phyloP scores from a whole-genome alignment of 495 filamentous ascomycete species.

The Penicillium waksmanii region DNA sequence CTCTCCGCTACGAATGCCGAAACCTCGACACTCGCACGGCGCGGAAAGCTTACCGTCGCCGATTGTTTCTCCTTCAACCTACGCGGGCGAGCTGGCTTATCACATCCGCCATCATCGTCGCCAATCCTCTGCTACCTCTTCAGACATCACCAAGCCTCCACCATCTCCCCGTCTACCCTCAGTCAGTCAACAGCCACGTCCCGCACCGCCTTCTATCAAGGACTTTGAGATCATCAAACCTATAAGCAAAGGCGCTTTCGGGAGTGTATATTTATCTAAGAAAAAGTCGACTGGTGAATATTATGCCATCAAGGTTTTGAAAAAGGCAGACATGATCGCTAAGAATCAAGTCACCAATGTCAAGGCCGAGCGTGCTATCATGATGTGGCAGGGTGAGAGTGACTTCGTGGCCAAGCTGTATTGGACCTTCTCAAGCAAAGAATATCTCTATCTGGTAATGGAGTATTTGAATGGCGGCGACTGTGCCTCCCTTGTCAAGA shows the following conservation, averaged over 20 bases:
- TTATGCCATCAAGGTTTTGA: slow-evolving; percentile 96
- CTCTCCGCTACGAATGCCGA: slow-evolving; percentile 84
- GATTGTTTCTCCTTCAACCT: slow-evolving; percentile 83
- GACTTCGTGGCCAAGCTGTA: slow-evolving; percentile 99
- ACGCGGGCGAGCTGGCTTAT: slow-evolving; percentile 73
- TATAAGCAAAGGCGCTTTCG: slow-evolving; percentile 98
- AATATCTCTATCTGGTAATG: slow-evolving; percentile 98
- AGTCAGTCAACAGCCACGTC: slow-evolving; percentile 73
- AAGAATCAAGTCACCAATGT: slow-evolving; percentile 99
- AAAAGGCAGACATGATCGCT: slow-evolving; percentile 99
- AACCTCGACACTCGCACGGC: slow-evolving; percentile 76
- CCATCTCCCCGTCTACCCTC: slow-evolving; percentile 80
- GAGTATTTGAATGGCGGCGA: slow-evolving; percentile 98
- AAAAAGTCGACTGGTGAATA: slow-evolving; percentile 99
- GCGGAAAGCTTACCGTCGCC: slow-evolving; percentile 82
- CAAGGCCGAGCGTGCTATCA: slow-evolving; percentile 98
- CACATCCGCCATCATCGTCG: slow-evolving; percentile 78
- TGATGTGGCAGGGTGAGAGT: slow-evolving; percentile 99
- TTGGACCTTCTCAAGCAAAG: slow-evolving; percentile 99
- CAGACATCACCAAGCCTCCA: slow-evolving; percentile 68
- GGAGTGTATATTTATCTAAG: slow-evolving; percentile 95
- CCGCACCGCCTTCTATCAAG: slow-evolving; percentile 92
- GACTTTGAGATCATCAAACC: slow-evolving; percentile 99
- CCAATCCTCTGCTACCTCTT: slow-evolving; percentile 88
- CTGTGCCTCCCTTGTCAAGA: slow-evolving; percentile 93